Evolutionary conservation across 352 stramenopile species (phyloP).

Genomic region (Peronospora destructor): DNA sequence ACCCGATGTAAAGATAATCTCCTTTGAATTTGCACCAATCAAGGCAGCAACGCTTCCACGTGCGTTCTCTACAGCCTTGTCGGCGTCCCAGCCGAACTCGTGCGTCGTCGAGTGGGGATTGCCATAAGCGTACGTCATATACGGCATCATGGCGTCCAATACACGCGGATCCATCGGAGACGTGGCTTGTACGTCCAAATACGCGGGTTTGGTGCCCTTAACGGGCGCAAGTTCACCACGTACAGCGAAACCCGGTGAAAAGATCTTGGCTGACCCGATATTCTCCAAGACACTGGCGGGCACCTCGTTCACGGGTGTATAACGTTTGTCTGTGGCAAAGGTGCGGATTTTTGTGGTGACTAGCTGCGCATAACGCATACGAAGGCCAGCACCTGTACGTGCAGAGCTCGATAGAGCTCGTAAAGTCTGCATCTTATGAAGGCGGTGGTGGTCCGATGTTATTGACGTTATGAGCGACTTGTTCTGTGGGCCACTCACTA

Average conservation of each 20-base stretch:
- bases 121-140: conserved; percentile 93
- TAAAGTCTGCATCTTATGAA: conserved; percentile 24
- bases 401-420: conserved; percentile 9
- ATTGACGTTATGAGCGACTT: conserved; percentile 10
- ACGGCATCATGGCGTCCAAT: conserved; percentile 97
- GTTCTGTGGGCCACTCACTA: conserved; percentile 17
- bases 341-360: conserved; percentile 5
- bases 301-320: conserved; percentile 74
- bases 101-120: conserved; percentile 99
- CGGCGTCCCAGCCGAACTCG: conserved; percentile 96
- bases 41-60: conserved; percentile 86
- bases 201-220: conserved; percentile 79
- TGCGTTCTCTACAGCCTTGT: conserved; percentile 91
- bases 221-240: conserved; percentile 50
- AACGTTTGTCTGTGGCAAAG: conserved; percentile 70
- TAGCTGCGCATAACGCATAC: conserved; percentile 1
- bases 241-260: conserved; percentile 78
- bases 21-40: conserved; percentile 93
- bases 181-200: conserved; percentile 96
- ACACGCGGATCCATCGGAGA: conserved; percentile 97
- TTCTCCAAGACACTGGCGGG: conserved; percentile 84
- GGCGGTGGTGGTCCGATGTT: conserved; percentile 8
- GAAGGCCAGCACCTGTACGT: conserved; percentile 10
- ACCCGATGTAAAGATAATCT: conserved; percentile 99
- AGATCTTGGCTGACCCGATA: conserved; percentile 65